These are phyloP conservation scores for Penicillium sp. DNA, from an alignment of 2,329 filamentous ascomycete species.

Conservation along the genomic window DNA sequence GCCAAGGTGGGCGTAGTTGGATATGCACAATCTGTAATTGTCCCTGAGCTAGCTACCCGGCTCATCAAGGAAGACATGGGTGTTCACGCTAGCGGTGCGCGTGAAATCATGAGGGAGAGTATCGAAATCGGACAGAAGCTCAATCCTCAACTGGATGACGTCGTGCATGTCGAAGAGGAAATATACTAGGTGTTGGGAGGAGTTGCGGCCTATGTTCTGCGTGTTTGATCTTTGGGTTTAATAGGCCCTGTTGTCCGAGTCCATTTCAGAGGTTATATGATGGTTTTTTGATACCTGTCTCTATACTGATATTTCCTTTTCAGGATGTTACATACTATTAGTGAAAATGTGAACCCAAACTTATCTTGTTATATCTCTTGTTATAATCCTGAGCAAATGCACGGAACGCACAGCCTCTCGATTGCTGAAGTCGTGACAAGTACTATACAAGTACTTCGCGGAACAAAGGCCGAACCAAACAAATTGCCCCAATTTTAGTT, in stretches of 20 bases:
- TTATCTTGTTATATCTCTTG: neutral
- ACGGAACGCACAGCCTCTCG: neutral
- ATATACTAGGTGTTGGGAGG: neutral
- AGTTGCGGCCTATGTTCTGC: neutral
- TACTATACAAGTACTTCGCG: neutral
- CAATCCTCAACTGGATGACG: slow-evolving; percentile 63
- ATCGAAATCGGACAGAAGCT: slow-evolving; percentile 66
- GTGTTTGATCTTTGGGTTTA: too few species aligned
- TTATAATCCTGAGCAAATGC: neutral
- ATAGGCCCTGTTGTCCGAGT: neutral
- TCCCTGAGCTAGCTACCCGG: slow-evolving; percentile 64
- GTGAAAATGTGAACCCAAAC: neutral
- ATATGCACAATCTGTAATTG: slow-evolving; percentile 73
- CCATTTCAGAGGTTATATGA: neutral
- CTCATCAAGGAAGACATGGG: slow-evolving; percentile 61
- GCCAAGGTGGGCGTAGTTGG: slow-evolving; percentile 64
- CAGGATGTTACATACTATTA: neutral
- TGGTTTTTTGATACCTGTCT: neutral
- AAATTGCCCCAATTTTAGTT: neutral
- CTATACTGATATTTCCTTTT: neutral
- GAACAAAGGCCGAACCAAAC: neutral
- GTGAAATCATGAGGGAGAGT: slow-evolving; percentile 64
- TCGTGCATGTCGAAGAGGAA: slow-evolving; percentile 36
- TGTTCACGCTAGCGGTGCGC: slow-evolving; percentile 47
- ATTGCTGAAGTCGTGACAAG: neutral